A percentile compares a stretch with the other conserved stretches of the same genome.
phyloP scores from a whole-genome alignment of 2,329 filamentous ascomycete genomes.

The Claviceps purpurea region DNA sequence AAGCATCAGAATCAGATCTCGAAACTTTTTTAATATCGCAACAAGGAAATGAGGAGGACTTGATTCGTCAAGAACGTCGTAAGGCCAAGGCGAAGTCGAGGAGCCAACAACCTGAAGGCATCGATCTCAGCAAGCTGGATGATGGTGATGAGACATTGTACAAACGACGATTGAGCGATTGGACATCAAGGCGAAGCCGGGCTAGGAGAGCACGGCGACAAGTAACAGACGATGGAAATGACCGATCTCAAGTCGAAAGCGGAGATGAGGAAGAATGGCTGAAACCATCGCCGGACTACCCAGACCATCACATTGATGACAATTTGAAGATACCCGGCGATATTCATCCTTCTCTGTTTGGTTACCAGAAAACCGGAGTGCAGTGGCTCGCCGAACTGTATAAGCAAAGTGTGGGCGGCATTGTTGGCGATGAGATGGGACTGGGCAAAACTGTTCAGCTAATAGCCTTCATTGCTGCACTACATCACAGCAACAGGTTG shows the following conservation, averaged over 20 bases:
- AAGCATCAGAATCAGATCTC: constrained; percentile 18
- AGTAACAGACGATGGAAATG: constrained; percentile 16
- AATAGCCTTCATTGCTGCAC: constrained; percentile 69
- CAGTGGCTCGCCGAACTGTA: constrained; percentile 94
- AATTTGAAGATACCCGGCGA: constrained; percentile 78
- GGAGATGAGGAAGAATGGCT: constrained; percentile 55
- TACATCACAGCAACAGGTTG: constrained; percentile 84
- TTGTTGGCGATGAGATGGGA: constrained; percentile 96
- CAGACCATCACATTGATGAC: constrained; percentile 63
- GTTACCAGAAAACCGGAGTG: constrained; percentile 94
- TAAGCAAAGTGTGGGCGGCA: constrained; percentile 79
- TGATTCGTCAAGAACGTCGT: constrained; percentile 24
- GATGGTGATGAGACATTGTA: constrained; percentile 82
- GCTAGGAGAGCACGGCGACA: constrained; percentile 27
- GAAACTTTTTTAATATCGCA: constrained; percentile 23
- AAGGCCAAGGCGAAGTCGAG: constrained; percentile 29
- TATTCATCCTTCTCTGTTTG: constrained; percentile 82
- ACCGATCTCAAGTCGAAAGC: constrained; percentile 25
- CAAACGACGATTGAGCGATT: constrained; percentile 58
- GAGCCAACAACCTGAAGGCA: constrained; percentile 22
- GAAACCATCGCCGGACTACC: constrained; percentile 69
- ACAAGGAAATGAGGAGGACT: constrained; percentile 25
- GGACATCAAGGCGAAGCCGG: constrained; percentile 44
- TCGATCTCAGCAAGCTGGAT: constrained; percentile 52
- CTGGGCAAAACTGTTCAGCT: constrained; percentile 77